Evolutionary conservation across 768 basidiomycete genomes (phyloP), one percentile per base, ranked within the genome.

Genomic region (Tricholoma bakamatsutake): DNA sequence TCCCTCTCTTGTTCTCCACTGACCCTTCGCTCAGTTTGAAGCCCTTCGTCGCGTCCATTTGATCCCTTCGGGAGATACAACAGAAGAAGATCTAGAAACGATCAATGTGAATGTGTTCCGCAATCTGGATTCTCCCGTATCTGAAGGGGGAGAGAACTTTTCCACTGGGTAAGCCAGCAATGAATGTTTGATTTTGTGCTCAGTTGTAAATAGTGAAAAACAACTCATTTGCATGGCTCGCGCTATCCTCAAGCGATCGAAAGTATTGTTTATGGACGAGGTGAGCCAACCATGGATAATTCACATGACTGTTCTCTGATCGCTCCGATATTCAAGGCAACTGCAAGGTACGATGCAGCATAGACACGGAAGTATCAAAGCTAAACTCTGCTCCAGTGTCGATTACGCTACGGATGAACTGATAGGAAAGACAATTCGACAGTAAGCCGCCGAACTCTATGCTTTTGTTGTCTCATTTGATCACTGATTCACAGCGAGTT

Each of bases 321-420:
- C 21, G 46, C 58, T 10, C 7, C 46, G 57, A 57, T 43, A 24
- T 24, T 48, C 4, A 30, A 86, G 85, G 87, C 86, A 37, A 85
- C 87, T 40, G 86, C 87, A 46, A 85, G 81, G 82, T 82, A 56
- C 46, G 62, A 18, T 42, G 15, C 13, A 30, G 5, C 17, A 3
- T 12, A 28, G 15, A n/a, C 11, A 6, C n/a, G 10, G 17, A 40
- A n/a, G 6, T 17, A 39, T 40, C 6, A 27, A 39, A 37, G 54
- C 15, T 50, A 12, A 47, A 33, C 27, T 8, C 28, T 28, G 50
- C 17, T 46, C 17, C n/a, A 84, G 83, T 58, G 90, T 90, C 47
- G 89, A 91, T 66, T 90, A 93, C 66, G 90, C 90, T 18, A 93
- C 93, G 0, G 92, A 95, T 66, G 90, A 93, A 64, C 76, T 93